These are phyloP conservation scores for Mortierella antarctica DNA, from an alignment of 192 early-diverging fungal genomes.

Conservation along the genomic window DNA sequence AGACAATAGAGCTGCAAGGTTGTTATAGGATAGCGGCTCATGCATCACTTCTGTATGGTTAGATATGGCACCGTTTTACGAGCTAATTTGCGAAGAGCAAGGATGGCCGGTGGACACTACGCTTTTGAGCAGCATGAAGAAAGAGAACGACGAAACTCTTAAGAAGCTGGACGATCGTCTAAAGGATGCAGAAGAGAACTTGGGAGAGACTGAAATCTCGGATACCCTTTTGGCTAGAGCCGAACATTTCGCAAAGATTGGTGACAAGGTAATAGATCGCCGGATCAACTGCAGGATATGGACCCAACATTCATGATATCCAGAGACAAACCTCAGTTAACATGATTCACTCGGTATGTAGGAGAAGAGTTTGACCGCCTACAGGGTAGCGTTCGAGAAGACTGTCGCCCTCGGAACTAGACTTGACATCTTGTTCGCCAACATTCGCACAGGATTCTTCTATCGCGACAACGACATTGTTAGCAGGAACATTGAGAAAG, in stretches of 20 bases:
- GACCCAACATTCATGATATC: too few relatives aligned
- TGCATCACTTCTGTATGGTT: neutral
- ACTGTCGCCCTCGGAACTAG: slow-evolving; percentile 90
- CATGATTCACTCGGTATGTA: slow-evolving; percentile 28
- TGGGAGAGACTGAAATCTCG: slow-evolving; percentile 93
- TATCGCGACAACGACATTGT: slow-evolving; percentile 86
- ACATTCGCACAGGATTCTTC: slow-evolving; percentile 95
- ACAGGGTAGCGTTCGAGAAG: slow-evolving; percentile 86
- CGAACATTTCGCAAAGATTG: slow-evolving; percentile 91
- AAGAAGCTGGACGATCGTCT: slow-evolving; percentile 84
- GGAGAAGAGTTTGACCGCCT: slow-evolving; percentile 90
- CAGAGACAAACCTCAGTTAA: too few relatives aligned
- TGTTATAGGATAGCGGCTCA: neutral
- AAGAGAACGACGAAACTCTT: slow-evolving; percentile 82
- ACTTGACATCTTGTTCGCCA: slow-evolving; percentile 94
- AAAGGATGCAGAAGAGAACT: slow-evolving; percentile 90
- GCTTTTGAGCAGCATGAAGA: slow-evolving; percentile 63
- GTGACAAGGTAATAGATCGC: slow-evolving; percentile 78
- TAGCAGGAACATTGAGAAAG: slow-evolving; percentile 83
- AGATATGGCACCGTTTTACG: slow-evolving; percentile 93
- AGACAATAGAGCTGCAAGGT: neutral
- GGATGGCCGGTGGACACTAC: slow-evolving; percentile 65
- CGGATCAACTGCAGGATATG: neutral
- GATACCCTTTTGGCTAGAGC: slow-evolving; percentile 92
- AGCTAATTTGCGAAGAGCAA: slow-evolving; percentile 70